A percentile compares a stretch with the other conserved stretches of the same genome.
Evolutionary conservation across 306 rosid genomes (phyloP).

Genomic region (Begonia peltatifolia): DNA sequence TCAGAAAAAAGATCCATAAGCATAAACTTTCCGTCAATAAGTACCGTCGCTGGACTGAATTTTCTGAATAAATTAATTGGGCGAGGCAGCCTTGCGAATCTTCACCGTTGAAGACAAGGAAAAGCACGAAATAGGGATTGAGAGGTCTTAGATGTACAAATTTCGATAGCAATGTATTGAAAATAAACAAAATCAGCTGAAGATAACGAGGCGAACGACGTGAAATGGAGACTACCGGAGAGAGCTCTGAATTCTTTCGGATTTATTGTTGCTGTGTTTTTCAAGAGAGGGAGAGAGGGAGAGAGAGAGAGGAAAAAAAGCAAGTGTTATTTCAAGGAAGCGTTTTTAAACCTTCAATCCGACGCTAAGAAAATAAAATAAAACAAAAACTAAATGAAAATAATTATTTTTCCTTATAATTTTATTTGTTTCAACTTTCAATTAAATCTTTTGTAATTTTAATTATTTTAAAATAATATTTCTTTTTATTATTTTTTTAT

Average conservation of each 20-base stretch:
- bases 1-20: neutral
- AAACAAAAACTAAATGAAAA: neutral
- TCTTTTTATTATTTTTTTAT: too few relatives aligned
- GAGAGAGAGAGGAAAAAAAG: conserved; percentile 2
- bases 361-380: conserved; percentile 1
- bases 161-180: neutral
- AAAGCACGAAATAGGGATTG: conserved; percentile 9
- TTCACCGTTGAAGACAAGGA: conserved; percentile 10
- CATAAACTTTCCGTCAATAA: neutral
- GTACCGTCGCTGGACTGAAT: conserved; percentile 22
- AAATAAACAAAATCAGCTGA: conserved; percentile 14
- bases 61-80: conserved; percentile 1
- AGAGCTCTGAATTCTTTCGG: conserved; percentile 26
- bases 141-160: neutral
- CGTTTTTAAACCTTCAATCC: conserved; percentile 39
- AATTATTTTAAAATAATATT: neutral
- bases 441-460: too few relatives aligned
- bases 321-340: conserved; percentile 25
- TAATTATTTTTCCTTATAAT: too few relatives aligned
- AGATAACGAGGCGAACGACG: conserved; percentile 22
- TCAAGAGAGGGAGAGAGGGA: conserved; percentile 12
- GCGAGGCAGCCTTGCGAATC: neutral
- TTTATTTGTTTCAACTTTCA: too few relatives aligned
- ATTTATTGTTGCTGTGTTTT: conserved; percentile 6
- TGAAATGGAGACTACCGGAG: conserved; percentile 30